These are phyloP conservation scores for Plasmodium cynomolgi DNA, from an alignment of 169 alveolate species.

Conservation along the genomic window DNA sequence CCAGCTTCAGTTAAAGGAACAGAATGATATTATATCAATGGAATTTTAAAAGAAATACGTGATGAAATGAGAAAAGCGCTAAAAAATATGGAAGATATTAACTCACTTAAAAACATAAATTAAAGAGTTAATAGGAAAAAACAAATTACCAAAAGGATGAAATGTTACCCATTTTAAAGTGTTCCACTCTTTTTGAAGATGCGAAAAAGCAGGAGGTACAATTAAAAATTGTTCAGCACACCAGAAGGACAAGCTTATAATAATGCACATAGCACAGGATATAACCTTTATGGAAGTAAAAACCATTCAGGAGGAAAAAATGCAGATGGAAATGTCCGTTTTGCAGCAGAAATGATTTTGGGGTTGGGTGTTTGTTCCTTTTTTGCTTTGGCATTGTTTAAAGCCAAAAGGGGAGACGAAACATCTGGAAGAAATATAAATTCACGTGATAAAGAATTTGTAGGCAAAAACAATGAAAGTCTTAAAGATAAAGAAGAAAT, in stretches of 20 bases:
- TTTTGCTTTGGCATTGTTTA: too few species aligned
- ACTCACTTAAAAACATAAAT: background rate
- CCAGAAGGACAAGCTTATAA: too few species aligned
- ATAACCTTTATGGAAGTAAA: background rate
- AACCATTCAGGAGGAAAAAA: background rate
- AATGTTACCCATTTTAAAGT: background rate
- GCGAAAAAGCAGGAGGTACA: background rate
- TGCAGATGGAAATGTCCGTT: background rate
- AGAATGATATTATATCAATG: background rate
- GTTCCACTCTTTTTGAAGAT: background rate
- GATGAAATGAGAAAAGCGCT: background rate
- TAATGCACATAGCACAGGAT: too few species aligned
- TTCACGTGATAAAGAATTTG: background rate
- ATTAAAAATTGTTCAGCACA: too few species aligned
- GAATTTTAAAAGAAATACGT: background rate
- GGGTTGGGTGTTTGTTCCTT: background rate
- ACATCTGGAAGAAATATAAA: background rate
- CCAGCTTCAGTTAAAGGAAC: background rate
- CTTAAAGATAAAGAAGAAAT: background rate
- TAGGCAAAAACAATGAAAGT: background rate
- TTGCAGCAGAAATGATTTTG: background rate
- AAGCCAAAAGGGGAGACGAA: too few species aligned
- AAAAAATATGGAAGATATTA: background rate
- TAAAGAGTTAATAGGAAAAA: background rate
- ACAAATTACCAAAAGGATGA: background rate